Conservation (phyloP, 148 eudicot species). For the Heliamphora exappendiculata region DNA sequence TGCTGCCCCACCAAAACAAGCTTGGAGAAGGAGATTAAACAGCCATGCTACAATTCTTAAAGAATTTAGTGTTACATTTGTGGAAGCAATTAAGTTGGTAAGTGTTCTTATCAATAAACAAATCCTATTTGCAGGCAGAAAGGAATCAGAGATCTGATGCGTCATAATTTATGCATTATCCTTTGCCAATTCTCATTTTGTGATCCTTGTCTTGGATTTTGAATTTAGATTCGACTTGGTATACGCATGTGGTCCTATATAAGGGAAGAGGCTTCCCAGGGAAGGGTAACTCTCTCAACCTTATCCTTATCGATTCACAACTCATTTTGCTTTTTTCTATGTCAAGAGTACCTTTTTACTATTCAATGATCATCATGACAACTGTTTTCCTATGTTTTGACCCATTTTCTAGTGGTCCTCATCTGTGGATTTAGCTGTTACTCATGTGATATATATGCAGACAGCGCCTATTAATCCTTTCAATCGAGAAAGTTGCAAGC, state of each 20-base stretch:
- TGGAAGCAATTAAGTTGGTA: conserved; percentile 91
- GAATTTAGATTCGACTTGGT: conserved; percentile 77
- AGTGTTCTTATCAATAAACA: neutral
- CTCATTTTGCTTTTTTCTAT: neutral
- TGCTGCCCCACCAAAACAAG: conserved; percentile 88
- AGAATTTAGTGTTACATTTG: conserved; percentile 88
- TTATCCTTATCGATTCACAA: conserved; percentile 11
- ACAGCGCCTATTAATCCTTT: conserved; percentile 98
- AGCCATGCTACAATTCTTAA: conserved; percentile 85
- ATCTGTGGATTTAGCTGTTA: conserved; percentile 1
- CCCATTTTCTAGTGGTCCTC: neutral
- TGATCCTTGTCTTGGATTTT: conserved; percentile 7
- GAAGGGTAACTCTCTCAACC: conserved; percentile 59
- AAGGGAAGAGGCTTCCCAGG: conserved; percentile 95
- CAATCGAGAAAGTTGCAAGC: conserved; percentile 66
- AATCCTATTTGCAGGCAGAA: neutral
- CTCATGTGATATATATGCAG: conserved; percentile 33
- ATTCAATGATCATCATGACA: neutral
- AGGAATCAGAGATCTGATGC: neutral
- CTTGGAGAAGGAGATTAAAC: conserved; percentile 91
- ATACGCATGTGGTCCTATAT: conserved; percentile 91
- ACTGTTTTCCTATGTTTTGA: neutral
- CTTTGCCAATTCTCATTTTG: neutral
- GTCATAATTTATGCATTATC: neutral
- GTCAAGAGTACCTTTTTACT: neutral